These are phyloP conservation scores for Fennellomyces sp. DNA, from an alignment of 371 early-diverging fungal species.

Conservation along the genomic window DNA sequence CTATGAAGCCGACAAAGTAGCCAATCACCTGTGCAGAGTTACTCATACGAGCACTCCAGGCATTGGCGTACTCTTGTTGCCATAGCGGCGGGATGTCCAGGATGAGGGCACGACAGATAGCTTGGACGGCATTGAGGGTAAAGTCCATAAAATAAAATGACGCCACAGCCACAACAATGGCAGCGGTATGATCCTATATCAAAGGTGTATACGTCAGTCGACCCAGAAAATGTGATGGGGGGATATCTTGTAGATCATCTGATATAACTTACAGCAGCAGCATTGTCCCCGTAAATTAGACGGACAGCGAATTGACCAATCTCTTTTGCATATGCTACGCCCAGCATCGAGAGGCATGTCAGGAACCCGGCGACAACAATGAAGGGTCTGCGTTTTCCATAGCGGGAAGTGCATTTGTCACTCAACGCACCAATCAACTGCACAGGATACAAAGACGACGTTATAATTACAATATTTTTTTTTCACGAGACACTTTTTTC, in stretches of 20 bases:
- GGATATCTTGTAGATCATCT: too few relatives aligned
- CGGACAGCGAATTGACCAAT: constrained; percentile 33
- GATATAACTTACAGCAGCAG: constrained; percentile 1
- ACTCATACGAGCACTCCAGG: constrained; percentile 76
- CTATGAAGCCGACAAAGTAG: constrained; percentile 64
- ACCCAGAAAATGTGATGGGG: too few relatives aligned
- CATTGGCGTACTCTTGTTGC: constrained; percentile 73
- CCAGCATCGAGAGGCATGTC: constrained; percentile 58
- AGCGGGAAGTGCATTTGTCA: constrained; percentile 52
- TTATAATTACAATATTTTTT: background rate
- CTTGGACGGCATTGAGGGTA: constrained; percentile 74
- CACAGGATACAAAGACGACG: background rate
- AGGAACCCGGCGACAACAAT: constrained; percentile 58
- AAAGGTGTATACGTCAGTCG: background rate
- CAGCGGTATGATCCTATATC: constrained; percentile 13
- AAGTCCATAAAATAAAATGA: constrained; percentile 81
- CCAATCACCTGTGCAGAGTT: constrained; percentile 73
- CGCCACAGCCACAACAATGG: constrained; percentile 64
- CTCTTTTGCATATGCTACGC: constrained; percentile 67
- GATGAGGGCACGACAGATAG: constrained; percentile 73
- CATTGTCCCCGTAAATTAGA: background rate
- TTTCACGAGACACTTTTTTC: background rate
- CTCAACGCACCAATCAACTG: constrained; percentile 63
- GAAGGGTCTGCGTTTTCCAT: constrained; percentile 61
- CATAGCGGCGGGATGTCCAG: constrained; percentile 70